phyloP scores from a whole-genome alignment of 805 yeast species.

The Kluyveromyces starmeri region DNA sequence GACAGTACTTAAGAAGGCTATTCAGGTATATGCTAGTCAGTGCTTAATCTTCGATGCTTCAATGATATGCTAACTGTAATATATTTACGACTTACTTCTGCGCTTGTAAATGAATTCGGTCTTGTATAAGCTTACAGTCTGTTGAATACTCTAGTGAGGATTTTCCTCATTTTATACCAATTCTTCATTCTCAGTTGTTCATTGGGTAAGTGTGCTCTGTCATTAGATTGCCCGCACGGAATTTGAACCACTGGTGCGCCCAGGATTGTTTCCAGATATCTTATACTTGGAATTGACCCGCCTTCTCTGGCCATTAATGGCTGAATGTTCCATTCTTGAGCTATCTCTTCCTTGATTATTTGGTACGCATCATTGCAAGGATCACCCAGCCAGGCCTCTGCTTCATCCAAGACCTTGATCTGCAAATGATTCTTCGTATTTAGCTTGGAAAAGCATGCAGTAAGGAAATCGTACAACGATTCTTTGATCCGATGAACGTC shows the following conservation, averaged over 20 bases:
- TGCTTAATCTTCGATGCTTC: no score
- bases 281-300: conserved; percentile 87
- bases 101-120: no score
- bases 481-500: conserved; percentile 49
- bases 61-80: no score
- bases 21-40: no score
- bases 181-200: conserved; percentile 77
- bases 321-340: conserved; percentile 64
- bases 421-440: conserved; percentile 53
- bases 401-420: conserved; percentile 65
- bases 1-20: no score
- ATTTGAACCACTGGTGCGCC: conserved; percentile 88
- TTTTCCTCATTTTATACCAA: conserved; percentile 61
- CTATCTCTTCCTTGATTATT: conserved; percentile 52
- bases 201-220: conserved; percentile 86
- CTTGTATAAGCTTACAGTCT: conserved; percentile 26
- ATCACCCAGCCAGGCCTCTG: conserved; percentile 96
- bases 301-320: conserved; percentile 92
- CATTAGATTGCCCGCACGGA: conserved; percentile 93
- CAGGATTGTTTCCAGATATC: conserved; percentile 74
- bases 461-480: conserved; percentile 40
- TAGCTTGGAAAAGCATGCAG: conserved; percentile 39
- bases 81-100: no score
- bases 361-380: conserved; percentile 66
- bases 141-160: conserved; percentile 46